These are phyloP conservation scores for Peronospora tabacina DNA, from an alignment of 352 stramenopile genomes.

Conservation along the genomic window DNA sequence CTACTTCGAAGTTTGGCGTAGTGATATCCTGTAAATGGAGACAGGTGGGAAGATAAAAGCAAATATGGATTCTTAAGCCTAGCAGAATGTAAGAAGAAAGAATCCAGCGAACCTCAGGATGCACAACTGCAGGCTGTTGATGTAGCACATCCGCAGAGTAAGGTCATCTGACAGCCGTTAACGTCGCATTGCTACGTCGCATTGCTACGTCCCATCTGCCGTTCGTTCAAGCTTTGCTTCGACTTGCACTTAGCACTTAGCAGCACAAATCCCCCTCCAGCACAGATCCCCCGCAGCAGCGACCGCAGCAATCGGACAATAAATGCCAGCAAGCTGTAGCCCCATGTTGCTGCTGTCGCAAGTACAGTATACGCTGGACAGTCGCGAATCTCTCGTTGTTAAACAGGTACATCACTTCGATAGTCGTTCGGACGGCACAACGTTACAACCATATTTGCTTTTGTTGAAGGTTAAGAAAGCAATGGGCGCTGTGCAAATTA, in stretches of 20 bases:
- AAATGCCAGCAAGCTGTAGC: background rate
- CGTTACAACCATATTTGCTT: slow-evolving; percentile 8
- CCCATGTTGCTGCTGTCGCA: background rate
- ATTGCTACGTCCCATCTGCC: slow-evolving; percentile 4
- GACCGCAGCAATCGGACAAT: slow-evolving; percentile 1
- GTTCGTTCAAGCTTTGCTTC: slow-evolving; percentile 1
- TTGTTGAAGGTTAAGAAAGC: slow-evolving; percentile 23
- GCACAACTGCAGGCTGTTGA: background rate
- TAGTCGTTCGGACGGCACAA: slow-evolving; percentile 14
- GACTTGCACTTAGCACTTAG: slow-evolving; percentile 2
- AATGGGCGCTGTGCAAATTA: slow-evolving; percentile 18
- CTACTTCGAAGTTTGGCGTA: no score
- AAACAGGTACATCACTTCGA: slow-evolving; percentile 5
- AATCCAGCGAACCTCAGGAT: background rate
- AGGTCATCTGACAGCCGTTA: background rate
- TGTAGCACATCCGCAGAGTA: no score
- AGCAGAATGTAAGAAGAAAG: no score
- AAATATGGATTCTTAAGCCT: background rate
- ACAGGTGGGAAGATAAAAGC: background rate
- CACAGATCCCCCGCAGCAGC: no score
- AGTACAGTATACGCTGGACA: no score
- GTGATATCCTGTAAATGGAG: slow-evolving; percentile 4
- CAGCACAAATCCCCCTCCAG: no score
- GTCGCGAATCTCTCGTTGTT: no score
- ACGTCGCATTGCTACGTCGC: slow-evolving; percentile 1